phyloP scores from a whole-genome alignment of 257 asterid genomes.

The Petrea volubilis region DNA sequence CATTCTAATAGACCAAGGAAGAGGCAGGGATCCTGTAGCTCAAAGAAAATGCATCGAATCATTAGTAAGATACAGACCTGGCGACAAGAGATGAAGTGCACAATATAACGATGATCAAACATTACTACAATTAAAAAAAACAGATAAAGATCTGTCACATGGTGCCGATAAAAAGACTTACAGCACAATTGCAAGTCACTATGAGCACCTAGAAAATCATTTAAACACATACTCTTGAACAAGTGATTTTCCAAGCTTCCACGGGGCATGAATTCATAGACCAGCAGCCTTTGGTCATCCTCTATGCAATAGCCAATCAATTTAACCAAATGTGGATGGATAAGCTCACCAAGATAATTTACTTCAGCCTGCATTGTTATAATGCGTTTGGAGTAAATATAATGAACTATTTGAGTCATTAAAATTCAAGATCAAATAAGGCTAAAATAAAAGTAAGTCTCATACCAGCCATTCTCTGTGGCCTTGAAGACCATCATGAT shows the following conservation, averaged over 20 bases:
- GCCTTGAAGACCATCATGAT: slow-evolving; percentile 88
- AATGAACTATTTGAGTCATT: background rate
- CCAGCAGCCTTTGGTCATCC: slow-evolving; percentile 77
- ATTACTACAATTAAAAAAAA: background rate
- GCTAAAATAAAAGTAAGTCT: background rate
- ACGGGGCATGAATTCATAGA: slow-evolving; percentile 86
- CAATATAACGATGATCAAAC: background rate
- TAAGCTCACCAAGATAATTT: slow-evolving; percentile 77
- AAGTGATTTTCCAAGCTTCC: slow-evolving; percentile 97
- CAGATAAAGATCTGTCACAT: background rate
- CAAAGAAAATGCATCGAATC: background rate
- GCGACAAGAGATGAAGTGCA: background rate
- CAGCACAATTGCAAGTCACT: background rate
- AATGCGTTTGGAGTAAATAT: background rate
- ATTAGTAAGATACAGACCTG: slow-evolving; percentile 11
- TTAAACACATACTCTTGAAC: slow-evolving; percentile 64
- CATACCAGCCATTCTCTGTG: slow-evolving; percentile 92
- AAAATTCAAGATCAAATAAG: slow-evolving; percentile 1
- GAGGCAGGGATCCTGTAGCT: slow-evolving; percentile 62
- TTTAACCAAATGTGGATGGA: slow-evolving; percentile 75
- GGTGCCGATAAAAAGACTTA: background rate
- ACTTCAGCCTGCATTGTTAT: slow-evolving; percentile 72
- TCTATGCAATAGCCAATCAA: slow-evolving; percentile 86
- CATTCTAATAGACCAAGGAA: slow-evolving; percentile 78
- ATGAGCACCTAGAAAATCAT: background rate